A percentile compares a stretch with the other conserved stretches of the same genome.
These are phyloP conservation scores for Chiua sp. DNA, from an alignment of 1,284 basidiomycete species.

Conservation along the genomic window DNA sequence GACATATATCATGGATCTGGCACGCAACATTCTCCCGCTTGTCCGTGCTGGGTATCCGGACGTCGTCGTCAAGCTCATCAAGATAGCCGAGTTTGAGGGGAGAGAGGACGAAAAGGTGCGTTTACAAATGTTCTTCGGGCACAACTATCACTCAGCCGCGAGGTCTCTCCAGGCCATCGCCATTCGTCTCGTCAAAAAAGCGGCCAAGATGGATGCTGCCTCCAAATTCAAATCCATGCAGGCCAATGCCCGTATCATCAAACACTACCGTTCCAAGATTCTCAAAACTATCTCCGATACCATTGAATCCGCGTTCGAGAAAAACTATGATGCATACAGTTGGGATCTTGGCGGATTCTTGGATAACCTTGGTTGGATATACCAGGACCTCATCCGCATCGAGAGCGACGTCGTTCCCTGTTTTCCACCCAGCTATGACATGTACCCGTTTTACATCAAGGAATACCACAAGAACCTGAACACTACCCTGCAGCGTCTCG, in stretches of 20 bases:
- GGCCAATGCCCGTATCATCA: conserved; percentile 93
- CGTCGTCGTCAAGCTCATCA: conserved; percentile 90
- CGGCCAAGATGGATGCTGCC: conserved; percentile 86
- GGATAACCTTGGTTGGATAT: conserved; percentile 87
- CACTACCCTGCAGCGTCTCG: conserved; percentile 72
- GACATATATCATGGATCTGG: conserved; percentile 83
- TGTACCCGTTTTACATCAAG: conserved; percentile 84
- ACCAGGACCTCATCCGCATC: conserved; percentile 92
- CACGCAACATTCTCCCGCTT: conserved; percentile 80
- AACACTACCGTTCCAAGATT: conserved; percentile 95
- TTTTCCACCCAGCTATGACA: conserved; percentile 93
- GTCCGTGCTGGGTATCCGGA: conserved; percentile 81
- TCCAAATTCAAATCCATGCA: conserved; percentile 92
- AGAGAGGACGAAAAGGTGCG: conserved; percentile 92
- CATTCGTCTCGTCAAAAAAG: conserved; percentile 93
- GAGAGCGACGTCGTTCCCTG: conserved; percentile 88
- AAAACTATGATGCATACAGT: conserved; percentile 67
- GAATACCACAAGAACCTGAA: conserved; percentile 95
- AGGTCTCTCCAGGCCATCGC: conserved; percentile 73
- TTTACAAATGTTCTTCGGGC: not conserved
- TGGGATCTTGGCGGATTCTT: conserved; percentile 78
- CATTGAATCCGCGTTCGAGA: conserved; percentile 77
- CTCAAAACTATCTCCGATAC: conserved; percentile 82
- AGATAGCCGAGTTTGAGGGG: conserved; percentile 94
- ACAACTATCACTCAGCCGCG: not conserved